Conservation (phyloP, 176 grass and related monocot species). For the Saccharum officinarum region DNA sequence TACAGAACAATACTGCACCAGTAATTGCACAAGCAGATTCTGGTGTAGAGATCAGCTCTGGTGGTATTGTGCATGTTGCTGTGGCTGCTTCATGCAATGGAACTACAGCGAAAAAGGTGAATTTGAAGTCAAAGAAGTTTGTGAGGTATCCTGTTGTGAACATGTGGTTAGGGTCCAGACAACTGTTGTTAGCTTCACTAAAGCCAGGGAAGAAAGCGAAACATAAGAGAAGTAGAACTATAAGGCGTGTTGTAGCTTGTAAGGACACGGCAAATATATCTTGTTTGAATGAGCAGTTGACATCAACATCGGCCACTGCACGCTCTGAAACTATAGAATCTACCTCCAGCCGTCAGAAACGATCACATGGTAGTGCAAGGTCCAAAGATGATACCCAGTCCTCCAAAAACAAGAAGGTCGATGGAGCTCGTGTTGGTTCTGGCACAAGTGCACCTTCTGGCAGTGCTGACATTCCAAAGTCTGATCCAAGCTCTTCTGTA, state of each 20-base stretch:
- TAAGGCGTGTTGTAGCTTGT: constrained; percentile 5
- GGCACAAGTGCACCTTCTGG: not conserved
- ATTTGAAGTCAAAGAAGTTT: constrained; percentile 55
- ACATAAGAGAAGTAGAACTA: constrained; percentile 48
- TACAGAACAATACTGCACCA: constrained; percentile 28
- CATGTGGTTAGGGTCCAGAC: constrained; percentile 55
- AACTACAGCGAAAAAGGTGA: constrained; percentile 12
- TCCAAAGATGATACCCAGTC: not conserved
- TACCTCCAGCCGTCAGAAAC: constrained; percentile 34
- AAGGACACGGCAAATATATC: constrained; percentile 5
- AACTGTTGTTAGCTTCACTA: constrained; percentile 51
- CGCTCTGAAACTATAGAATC: not conserved
- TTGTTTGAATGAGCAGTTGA: constrained; percentile 38
- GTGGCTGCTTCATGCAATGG: constrained; percentile 12
- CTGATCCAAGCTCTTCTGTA: not conserved
- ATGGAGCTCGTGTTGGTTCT: not conserved
- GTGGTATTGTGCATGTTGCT: constrained; percentile 1
- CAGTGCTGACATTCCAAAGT: not conserved
- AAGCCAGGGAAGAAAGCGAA: constrained; percentile 56
- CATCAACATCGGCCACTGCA: constrained; percentile 51
- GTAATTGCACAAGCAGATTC: not conserved
- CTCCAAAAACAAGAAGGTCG: not conserved
- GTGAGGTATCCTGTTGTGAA: constrained; percentile 54
- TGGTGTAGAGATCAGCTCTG: constrained; percentile 14
- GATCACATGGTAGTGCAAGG: not conserved